These are phyloP conservation scores for Peronosclerospora sorghi DNA, from an alignment of 352 stramenopile species.

Conservation along the genomic window DNA sequence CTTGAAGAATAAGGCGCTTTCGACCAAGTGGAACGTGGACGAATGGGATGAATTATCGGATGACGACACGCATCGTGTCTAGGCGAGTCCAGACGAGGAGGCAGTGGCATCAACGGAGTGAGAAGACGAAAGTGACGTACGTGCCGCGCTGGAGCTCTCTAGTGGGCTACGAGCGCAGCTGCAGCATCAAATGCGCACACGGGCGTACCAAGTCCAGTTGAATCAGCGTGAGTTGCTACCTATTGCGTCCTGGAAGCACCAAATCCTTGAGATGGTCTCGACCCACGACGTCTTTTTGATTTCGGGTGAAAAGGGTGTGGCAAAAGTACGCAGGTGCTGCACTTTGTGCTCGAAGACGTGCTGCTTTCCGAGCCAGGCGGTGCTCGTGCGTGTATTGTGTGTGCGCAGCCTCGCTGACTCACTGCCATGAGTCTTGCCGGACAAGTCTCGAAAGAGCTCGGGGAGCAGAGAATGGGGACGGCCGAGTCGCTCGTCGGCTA, in stretches of 20 bases:
- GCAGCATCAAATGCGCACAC: conserved; percentile 23
- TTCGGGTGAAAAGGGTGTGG: conserved; percentile 91
- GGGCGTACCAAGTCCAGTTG: conserved; percentile 30
- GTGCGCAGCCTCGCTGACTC: conserved; percentile 93
- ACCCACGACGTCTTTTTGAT: conserved; percentile 89
- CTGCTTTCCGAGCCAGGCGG: conserved; percentile 51
- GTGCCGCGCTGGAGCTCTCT: conserved; percentile 16
- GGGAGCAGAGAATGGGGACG: conserved; percentile 53
- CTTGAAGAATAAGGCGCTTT: not conserved
- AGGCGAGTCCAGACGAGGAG: conserved; percentile 1
- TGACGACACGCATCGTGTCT: conserved; percentile 3
- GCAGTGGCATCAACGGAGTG: not conserved
- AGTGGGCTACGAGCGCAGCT: conserved; percentile 28
- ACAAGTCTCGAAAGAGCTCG: conserved; percentile 90
- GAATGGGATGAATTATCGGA: conserved; percentile 67
- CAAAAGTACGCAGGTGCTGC: conserved; percentile 94
- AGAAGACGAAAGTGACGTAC: conserved; percentile 17
- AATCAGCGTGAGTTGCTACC: conserved; percentile 52
- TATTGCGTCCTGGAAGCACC: conserved; percentile 55
- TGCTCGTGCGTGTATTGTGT: conserved; percentile 88
- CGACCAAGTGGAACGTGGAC: conserved; percentile 53
- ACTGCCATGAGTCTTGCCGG: conserved; percentile 91
- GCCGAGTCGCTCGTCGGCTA: conserved; percentile 76
- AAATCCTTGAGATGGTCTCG: conserved; percentile 75
- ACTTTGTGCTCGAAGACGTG: conserved; percentile 92